phyloP scores from a whole-genome alignment of 2,329 filamentous ascomycete genomes.

The Alternaria gansuensis region DNA sequence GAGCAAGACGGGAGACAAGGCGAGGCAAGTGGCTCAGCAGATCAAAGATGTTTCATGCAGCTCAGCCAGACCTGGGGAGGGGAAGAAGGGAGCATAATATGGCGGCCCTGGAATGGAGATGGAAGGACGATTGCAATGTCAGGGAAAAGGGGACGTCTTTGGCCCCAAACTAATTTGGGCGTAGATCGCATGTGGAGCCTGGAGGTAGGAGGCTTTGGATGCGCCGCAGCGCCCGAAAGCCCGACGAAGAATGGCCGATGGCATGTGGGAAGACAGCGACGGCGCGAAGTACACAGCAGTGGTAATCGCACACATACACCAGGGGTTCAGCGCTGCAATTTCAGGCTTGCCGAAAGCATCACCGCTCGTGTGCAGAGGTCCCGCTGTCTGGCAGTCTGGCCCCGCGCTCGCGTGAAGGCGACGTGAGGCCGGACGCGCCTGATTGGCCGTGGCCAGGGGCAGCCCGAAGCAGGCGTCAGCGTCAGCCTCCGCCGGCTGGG shows the following conservation, averaged over 20 bases:
- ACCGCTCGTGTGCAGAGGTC: conserved; percentile 1
- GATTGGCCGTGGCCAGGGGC: conserved; percentile 14
- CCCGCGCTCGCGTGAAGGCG: conserved; percentile 16
- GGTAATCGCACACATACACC: not conserved
- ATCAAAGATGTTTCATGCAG: conserved; percentile 41
- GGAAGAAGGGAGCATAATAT: conserved; percentile 40
- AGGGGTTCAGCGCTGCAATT: not conserved
- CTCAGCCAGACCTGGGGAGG: conserved; percentile 25
- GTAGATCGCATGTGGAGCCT: conserved; percentile 29
- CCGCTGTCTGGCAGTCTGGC: conserved; percentile 11
- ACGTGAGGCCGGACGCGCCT: conserved; percentile 14
- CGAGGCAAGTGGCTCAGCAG: conserved; percentile 23
- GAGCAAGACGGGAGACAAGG: conserved; percentile 17
- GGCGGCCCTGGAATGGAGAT: conserved; percentile 30
- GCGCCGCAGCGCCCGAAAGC: conserved; percentile 21
- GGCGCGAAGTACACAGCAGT: not conserved
- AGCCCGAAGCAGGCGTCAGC: not conserved
- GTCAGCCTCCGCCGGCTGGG: conserved; percentile 11
- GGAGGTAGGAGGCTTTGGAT: conserved; percentile 11
- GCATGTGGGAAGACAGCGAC: not conserved
- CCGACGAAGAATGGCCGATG: conserved; percentile 14
- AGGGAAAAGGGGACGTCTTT: conserved; percentile 42
- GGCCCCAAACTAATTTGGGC: conserved; percentile 29
- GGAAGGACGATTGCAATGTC: conserved; percentile 32
- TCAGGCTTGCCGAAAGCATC: not conserved